Evolutionary conservation across 208 protist species (phyloP).

Genomic region (Acanthamoeba triangularis): DNA sequence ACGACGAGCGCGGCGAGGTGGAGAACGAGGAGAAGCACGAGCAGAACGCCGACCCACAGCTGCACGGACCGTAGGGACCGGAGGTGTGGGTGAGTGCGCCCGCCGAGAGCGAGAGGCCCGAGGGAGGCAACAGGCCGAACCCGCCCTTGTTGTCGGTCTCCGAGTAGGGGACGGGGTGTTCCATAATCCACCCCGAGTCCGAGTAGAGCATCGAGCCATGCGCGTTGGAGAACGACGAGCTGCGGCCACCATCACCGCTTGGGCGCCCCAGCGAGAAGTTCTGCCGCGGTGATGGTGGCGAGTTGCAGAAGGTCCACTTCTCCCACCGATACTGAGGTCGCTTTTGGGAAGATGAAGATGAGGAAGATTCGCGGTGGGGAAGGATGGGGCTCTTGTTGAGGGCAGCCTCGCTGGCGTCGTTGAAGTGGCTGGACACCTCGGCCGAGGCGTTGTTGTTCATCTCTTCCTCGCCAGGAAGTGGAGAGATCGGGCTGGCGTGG

Average conservation of each 20-base stretch:
- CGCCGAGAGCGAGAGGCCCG: neutral
- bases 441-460: too few species aligned
- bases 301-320: constrained; percentile 51
- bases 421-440: neutral
- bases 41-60: neutral
- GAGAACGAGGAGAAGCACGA: constrained; percentile 46
- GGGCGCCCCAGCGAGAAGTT: neutral
- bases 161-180: neutral
- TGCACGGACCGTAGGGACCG: neutral
- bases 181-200: constrained; percentile 17
- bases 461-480: too few species aligned
- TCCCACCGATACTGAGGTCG: constrained; percentile 3
- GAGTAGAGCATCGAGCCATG: neutral
- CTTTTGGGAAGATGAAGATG: neutral
- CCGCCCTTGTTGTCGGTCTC: neutral
- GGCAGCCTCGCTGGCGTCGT: neutral
- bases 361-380: too few species aligned
- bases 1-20: neutral
- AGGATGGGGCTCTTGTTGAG: too few species aligned
- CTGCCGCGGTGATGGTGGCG: neutral
- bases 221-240: neutral
- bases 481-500: too few species aligned
- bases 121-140: neutral
- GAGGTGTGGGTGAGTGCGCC: neutral
- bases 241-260: neutral